Base-by-base conservation (phyloP, 148 eudicot genomes). In the Rhododendron williamsianum region DNA sequence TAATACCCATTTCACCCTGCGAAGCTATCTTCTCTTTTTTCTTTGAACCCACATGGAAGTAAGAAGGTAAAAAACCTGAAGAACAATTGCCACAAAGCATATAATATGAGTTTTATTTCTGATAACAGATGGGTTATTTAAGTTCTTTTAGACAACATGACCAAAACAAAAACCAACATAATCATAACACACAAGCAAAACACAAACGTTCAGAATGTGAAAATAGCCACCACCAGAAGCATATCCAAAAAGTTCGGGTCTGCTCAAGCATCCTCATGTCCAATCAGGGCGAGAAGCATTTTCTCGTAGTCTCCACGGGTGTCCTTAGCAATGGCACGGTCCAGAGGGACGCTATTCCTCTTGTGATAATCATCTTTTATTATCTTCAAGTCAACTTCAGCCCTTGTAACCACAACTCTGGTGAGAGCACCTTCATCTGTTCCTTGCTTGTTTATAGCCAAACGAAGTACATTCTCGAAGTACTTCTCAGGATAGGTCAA, bases 301-400 rank as follows among this genome's bases (percentile, higher is more conserved):
- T 80, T 80, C 60, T 85, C 87, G 16, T 85, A 85, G 83, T 85
- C 83, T 69, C 87, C 87, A 6, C 7, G 8, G 9, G 87, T 85
- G 87, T 85, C 87, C 78, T 79, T 85, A 48, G 36, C 87, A 80
- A 85, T 85, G 78, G 87, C 87, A 46, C 65, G 60, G 23, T 85
- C 83, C 23, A 85, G 78, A 30, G 87, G 83, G 36, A 85, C 54
- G 8, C 86, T 84, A 3, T 78, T 84, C 82, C 86, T 84, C 30
- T 36, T 84, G 56, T 77, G 9, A n/a, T 85, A 85, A 35, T 8
- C 83, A 1, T 79, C 87, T n/a, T 67, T 80, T 63, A 85, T 85
- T 33, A 60, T 56, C 84, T 91, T 87, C 91, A 92, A 80, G 88
- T 92, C 92, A n/a, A 92, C 82, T 85, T 88, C 94, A 9, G 94